Evolutionary conservation across 164 flowering plant species (phyloP).

Genomic region (Litsea cubeba): DNA sequence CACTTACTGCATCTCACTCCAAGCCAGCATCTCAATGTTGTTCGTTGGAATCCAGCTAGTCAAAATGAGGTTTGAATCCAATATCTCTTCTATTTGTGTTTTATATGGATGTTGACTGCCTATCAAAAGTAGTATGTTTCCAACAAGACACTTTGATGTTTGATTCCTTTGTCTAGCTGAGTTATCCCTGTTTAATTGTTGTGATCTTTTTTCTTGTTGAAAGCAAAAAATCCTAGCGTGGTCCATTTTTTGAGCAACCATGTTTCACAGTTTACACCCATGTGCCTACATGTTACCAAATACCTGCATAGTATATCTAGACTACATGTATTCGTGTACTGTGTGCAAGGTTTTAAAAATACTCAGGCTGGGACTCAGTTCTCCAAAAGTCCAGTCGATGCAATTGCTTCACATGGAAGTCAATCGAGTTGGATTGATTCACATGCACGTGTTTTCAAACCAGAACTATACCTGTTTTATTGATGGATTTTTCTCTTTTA

Average conservation of each 20-base stretch:
- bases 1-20: constrained; percentile 58
- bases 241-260: neutral
- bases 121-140: too few relatives aligned
- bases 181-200: neutral
- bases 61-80: constrained; percentile 70
- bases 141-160: neutral
- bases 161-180: neutral
- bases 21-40: constrained; percentile 44
- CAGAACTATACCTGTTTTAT: neutral
- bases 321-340: too few relatives aligned
- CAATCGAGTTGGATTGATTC: too few relatives aligned
- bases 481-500: too few relatives aligned
- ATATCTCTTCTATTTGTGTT: constrained; percentile 1
- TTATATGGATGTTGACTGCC: neutral
- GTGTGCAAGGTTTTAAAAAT: too few relatives aligned
- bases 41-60: constrained; percentile 77
- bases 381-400: too few relatives aligned
- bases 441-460: neutral
- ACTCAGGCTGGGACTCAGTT: too few relatives aligned
- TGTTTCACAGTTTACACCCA: neutral
- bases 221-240: neutral
- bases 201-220: too few relatives aligned
- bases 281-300: neutral
- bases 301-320: neutral
- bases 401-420: too few relatives aligned